These are phyloP conservation scores for Diaporthe citrichinensis DNA, from an alignment of 2,329 filamentous ascomycete species.

Conservation along the genomic window DNA sequence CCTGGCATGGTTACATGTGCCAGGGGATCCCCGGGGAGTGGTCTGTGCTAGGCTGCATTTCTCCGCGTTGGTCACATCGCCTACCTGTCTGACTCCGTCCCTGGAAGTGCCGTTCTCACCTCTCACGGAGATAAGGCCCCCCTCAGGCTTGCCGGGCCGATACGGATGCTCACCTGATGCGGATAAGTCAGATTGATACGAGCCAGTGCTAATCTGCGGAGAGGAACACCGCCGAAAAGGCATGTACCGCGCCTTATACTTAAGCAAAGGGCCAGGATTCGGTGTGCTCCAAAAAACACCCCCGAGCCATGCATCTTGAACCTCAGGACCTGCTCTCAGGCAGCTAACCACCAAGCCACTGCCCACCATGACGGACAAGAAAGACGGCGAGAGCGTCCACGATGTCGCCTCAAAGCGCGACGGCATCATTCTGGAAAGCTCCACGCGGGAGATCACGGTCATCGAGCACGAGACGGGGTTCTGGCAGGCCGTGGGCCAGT, in stretches of 20 bases:
- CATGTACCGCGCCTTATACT: background rate
- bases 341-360: background rate
- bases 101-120: background rate
- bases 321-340: background rate
- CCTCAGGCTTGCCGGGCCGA: slow-evolving; percentile 14
- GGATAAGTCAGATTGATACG: background rate
- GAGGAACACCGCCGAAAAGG: background rate
- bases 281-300: background rate
- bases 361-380: background rate
- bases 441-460: slow-evolving; percentile 21
- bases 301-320: background rate
- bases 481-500: slow-evolving; percentile 16
- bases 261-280: background rate
- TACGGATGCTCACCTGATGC: background rate
- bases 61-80: slow-evolving; percentile 6
- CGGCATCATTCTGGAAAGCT: background rate
- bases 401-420: background rate
- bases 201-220: background rate
- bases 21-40: background rate
- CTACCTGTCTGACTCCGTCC: background rate
- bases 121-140: slow-evolving; percentile 8
- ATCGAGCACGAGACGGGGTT: slow-evolving; percentile 31
- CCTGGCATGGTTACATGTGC: background rate
- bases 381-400: background rate
- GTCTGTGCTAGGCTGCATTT: background rate